Base-by-base conservation (phyloP, 192 early-diverging fungal species). In the Linnemannia schmuckeri region DNA sequence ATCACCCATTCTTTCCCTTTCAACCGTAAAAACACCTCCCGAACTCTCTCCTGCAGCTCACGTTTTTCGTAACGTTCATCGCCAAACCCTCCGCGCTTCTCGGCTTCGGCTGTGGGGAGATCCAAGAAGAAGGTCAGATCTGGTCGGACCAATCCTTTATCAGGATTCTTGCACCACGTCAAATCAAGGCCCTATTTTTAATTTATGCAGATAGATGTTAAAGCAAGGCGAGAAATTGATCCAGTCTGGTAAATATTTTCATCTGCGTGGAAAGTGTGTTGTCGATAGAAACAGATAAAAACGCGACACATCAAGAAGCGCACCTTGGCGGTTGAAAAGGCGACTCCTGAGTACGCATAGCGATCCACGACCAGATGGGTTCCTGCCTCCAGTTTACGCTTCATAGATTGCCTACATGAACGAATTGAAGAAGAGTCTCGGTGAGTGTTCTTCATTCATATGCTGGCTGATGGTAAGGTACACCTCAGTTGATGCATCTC, bases 301-400 rank as follows among this genome's bases (percentile, higher is more conserved):
- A 68, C 4, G 12, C 6, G 12, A 75, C 15, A 54, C 35, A 22
- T 4, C 0, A 47, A 54, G 35, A 22, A 17, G 77, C 44, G 77
- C 69, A 93, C 94, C 89, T 99, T 99, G 61, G 97, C 97, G 22
- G 94, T 93, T 1, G 97, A 96, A 81, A 96, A 99, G 2, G 96
- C 97, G 9, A 97, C 96, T 15, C 99, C 99, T 1, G 98, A 99
- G 81, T 97, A 99, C 0, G 97, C 96, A 88, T 99, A 99, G 57
- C 99, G 92, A 88, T 99, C 99, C 3, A 98, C 95, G 4, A 99
- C 89, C 17, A 98, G 82, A 7, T 96, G 95, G 0, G 83, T 94
- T 15, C 98, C 98, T 41, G 66, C 72, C 33, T 90, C 79, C 42
- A 99, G 91, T 46, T 91, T 89, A 12, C 80, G 74, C 52, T 87